These are phyloP conservation scores for Sporothrix brasiliensis DNA, from an alignment of 2,329 filamentous ascomycete species.

Conservation along the genomic window DNA sequence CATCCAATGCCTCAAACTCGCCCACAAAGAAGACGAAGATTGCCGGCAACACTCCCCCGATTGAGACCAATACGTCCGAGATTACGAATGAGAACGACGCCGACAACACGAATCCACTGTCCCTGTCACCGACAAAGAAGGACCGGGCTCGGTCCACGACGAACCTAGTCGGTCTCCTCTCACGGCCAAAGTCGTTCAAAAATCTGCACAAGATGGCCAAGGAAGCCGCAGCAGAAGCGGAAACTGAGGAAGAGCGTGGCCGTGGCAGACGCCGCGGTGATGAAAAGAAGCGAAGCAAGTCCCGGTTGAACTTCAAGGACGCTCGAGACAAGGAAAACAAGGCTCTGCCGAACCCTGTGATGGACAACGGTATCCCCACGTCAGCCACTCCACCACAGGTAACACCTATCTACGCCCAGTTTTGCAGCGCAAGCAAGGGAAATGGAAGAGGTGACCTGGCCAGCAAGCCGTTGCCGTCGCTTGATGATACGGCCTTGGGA, in stretches of 20 bases:
- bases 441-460: constrained; percentile 25
- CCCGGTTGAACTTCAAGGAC: constrained; percentile 11
- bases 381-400: constrained; percentile 40
- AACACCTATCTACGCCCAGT: constrained; percentile 84
- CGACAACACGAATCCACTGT: not conserved
- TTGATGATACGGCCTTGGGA: constrained; percentile 32
- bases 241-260: constrained; percentile 38
- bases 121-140: constrained; percentile 59
- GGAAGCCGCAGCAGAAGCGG: constrained; percentile 35
- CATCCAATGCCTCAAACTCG: not conserved
- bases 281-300: constrained; percentile 40
- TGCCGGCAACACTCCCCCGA: not conserved
- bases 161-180: constrained; percentile 76
- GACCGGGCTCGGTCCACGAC: constrained; percentile 83
- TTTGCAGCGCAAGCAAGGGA: constrained; percentile 48
- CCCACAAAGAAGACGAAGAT: constrained; percentile 32
- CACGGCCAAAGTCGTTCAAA: constrained; percentile 72
- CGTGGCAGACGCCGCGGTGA: constrained; percentile 32
- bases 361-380: constrained; percentile 37
- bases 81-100: not conserved
- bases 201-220: constrained; percentile 57
- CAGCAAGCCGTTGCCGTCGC: constrained; percentile 32
- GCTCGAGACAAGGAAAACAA: constrained; percentile 80
- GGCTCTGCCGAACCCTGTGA: constrained; percentile 58
- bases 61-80: not conserved